phyloP scores from a whole-genome alignment of 2,329 filamentous ascomycete genomes.

The Xylaria sp. region DNA sequence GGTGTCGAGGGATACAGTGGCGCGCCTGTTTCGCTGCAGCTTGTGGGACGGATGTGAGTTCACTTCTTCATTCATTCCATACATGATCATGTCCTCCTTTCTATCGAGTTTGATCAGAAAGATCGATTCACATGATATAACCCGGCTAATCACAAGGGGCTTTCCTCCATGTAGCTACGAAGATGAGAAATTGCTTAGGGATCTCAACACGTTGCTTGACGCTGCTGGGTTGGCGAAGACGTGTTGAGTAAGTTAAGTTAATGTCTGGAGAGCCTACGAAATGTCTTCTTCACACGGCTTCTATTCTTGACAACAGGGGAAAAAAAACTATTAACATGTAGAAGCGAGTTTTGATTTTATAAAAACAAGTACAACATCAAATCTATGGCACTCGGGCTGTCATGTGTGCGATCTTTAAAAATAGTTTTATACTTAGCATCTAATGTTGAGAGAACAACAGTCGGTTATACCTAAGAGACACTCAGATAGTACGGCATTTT shows the following conservation, averaged over 20 bases:
- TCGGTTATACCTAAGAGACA: not conserved
- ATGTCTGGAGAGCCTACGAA: not conserved
- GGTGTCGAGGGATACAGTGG: constrained; percentile 52
- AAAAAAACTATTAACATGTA: not conserved
- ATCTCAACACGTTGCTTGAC: constrained; percentile 49
- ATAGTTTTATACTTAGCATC: not conserved
- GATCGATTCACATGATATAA: not conserved
- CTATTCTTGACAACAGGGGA: not conserved
- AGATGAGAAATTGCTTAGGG: constrained; percentile 52
- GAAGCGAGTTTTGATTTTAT: not conserved
- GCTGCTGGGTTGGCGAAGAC: constrained; percentile 47
- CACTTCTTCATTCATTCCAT: not conserved
- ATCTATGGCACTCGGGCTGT: not conserved
- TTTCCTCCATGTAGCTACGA: constrained; percentile 44
- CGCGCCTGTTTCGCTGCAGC: constrained; percentile 55
- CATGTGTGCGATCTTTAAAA: not conserved
- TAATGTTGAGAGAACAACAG: not conserved
- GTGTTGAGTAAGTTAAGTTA: constrained; percentile 12
- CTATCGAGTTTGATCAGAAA: not conserved
- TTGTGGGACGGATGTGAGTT: constrained; percentile 49
- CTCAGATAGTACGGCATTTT: not conserved
- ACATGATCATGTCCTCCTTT: too few species aligned
- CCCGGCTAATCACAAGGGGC: not conserved
- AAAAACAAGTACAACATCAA: not conserved
- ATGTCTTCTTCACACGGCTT: not conserved